Base-by-base conservation (phyloP, 2,329 filamentous ascomycete species). In the Hysterium pulicare region DNA sequence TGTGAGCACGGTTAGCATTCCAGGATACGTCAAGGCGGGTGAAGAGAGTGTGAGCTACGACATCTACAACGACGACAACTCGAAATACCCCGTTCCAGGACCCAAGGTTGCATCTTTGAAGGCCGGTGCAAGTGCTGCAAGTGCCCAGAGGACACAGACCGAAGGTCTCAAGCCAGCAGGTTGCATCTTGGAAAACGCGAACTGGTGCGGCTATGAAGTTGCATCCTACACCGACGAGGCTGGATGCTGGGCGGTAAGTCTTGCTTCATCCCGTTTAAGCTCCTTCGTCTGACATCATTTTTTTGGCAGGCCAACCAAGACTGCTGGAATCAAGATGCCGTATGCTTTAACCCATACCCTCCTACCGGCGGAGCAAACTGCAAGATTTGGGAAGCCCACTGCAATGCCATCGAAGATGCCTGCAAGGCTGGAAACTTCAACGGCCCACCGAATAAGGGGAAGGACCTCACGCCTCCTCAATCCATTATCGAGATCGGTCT, bases 141-240 rank as follows among this genome's bases (percentile, higher is more conserved):
- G 42, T 42, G 32, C 40, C 2, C 44, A 46, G 45, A 53, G 44
- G 33, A 51, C 51, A 3, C 73, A 76, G 49, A 65, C 56, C 3
- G 69, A 74, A 31, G 82, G 81, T 10, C 62, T 74, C 10, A 69
- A 80, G 40, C 83, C 83, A 0, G 41, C 56, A 1, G 67, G 72
- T 52, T 85, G 80, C 57, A 69, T 86, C 28, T 57, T 83, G 46
- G 79, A 81, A 57, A 87, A 86, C 58, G 84, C 71, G 45, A 87
- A 89, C 69, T 89, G 84, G 84, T 86, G 82, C 64, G 83, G 76
- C 39, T 70, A 74, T 45, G 76, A 86, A 56, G 72, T 87, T 1
- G 61, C 76, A 0, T 54, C 65, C 7, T 87, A 84, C 67, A 69
- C 66, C 4, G 69, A 70, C 33, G 72, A 81, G 57, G 58, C 58